Percentiles rank a stretch among this genome's conserved stretches.
Evolutionary conservation across 768 basidiomycete species (phyloP).

Genomic region (Hygrophorus pudorinus): DNA sequence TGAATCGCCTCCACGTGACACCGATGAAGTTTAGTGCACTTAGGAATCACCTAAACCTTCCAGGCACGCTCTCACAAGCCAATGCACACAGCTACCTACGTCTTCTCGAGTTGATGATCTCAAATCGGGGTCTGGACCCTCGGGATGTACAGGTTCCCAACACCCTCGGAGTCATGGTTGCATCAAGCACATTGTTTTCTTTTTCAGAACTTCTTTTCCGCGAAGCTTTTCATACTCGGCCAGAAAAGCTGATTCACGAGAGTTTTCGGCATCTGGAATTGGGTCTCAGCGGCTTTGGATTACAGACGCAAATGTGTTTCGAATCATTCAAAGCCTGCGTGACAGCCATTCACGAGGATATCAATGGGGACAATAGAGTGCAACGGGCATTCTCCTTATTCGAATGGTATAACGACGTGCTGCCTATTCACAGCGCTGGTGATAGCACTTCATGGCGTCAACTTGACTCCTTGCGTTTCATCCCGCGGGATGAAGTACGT

Average conservation of each 20-base stretch:
- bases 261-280: slow-evolving; percentile 20
- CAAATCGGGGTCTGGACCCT: background rate
- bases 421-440: slow-evolving; percentile 21
- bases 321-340: slow-evolving; percentile 28
- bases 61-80: background rate
- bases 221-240: slow-evolving; percentile 23
- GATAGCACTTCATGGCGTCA: slow-evolving; percentile 17
- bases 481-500: slow-evolving; percentile 23
- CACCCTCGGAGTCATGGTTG: slow-evolving; percentile 14
- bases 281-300: slow-evolving; percentile 18
- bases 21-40: too few species aligned
- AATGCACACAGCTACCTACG: background rate
- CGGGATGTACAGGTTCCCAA: slow-evolving; percentile 24
- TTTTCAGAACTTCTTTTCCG: slow-evolving; percentile 23
- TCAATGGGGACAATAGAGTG: slow-evolving; percentile 8
- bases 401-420: slow-evolving; percentile 21
- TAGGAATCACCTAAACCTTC: too few species aligned
- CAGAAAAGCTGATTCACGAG: slow-evolving; percentile 21
- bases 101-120: background rate
- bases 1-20: too few species aligned
- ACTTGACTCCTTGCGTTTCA: slow-evolving; percentile 27
- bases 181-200: slow-evolving; percentile 23
- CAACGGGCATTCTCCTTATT: slow-evolving; percentile 24
- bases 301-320: slow-evolving; percentile 23
- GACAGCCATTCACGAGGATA: slow-evolving; percentile 18